Conservation (phyloP, 768 basidiomycete species). For the Mycena vitilis region DNA sequence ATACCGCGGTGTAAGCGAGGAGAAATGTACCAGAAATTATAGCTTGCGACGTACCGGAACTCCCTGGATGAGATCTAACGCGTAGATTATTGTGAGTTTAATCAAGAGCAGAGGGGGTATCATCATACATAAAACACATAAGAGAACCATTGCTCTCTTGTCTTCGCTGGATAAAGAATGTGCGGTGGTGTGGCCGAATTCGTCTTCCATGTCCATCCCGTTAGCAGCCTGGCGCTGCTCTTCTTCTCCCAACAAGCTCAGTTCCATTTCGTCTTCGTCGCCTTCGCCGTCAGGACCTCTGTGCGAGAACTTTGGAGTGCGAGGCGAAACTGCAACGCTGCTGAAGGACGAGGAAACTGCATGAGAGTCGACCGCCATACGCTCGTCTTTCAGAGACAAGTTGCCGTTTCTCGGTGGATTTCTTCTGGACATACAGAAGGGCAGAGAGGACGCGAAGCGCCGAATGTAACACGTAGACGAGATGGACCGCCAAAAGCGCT, state of each 20-base stretch:
- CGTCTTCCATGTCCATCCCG: conserved; percentile 55
- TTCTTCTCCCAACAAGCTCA: conserved; percentile 69
- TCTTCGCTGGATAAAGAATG: conserved; percentile 57
- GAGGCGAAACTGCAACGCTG: conserved; percentile 69
- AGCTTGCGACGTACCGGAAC: conserved; percentile 75
- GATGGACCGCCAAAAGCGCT: background rate
- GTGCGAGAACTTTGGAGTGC: conserved; percentile 52
- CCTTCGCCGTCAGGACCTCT: conserved; percentile 43
- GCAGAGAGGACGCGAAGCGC: background rate
- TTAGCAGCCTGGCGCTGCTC: conserved; percentile 61
- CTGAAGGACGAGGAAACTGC: conserved; percentile 69
- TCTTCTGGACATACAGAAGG: conserved; percentile 36
- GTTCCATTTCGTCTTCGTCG: conserved; percentile 69
- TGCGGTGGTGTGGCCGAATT: conserved; percentile 3
- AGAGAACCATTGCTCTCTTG: conserved; percentile 83
- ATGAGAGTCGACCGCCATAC: conserved; percentile 52
- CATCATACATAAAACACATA: conserved; percentile 87
- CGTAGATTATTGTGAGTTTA: conserved; percentile 20
- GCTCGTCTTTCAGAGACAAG: conserved; percentile 22
- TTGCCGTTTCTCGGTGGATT: conserved; percentile 24
- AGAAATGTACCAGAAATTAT: conserved; percentile 23
- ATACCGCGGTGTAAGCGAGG: conserved; percentile 18
- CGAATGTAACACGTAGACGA: conserved; percentile 19
- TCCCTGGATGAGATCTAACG: conserved; percentile 83
- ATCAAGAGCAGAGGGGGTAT: conserved; percentile 12